A percentile compares a stretch with the other conserved stretches of the same genome.
These are phyloP conservation scores for Mycena epipterygia DNA, from an alignment of 768 basidiomycete genomes.

Conservation along the genomic window DNA sequence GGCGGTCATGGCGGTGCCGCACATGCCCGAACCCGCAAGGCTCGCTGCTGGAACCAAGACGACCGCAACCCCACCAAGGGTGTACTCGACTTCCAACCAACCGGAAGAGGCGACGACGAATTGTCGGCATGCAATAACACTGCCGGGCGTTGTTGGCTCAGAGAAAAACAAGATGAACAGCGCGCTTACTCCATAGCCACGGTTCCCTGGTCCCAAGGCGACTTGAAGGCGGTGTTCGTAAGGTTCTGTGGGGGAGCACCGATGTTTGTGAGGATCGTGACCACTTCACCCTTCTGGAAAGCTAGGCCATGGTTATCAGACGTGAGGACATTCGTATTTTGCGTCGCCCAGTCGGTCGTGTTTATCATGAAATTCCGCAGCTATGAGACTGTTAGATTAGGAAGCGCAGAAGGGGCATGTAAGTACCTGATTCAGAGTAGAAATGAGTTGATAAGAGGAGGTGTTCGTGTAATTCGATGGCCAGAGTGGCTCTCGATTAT, in stretches of 20 bases:
- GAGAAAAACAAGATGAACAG: neutral
- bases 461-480: conserved; percentile 74
- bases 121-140: conserved; percentile 75
- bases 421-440: conserved; percentile 70
- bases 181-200: conserved; percentile 68
- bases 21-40: conserved; percentile 55
- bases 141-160: conserved; percentile 40
- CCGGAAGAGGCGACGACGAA: conserved; percentile 78
- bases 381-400: conserved; percentile 44
- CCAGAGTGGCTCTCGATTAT: conserved; percentile 86
- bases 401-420: neutral
- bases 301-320: conserved; percentile 66
- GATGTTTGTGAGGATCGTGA: conserved; percentile 77
- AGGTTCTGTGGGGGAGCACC: conserved; percentile 77
- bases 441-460: conserved; percentile 67
- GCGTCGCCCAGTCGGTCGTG: conserved; percentile 68
- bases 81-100: conserved; percentile 72
- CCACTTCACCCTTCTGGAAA: conserved; percentile 73
- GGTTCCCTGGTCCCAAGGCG: conserved; percentile 63
- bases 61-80: conserved; percentile 70
- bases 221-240: conserved; percentile 68
- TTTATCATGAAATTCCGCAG: conserved; percentile 75
- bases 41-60: conserved; percentile 62
- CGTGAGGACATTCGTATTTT: conserved; percentile 66
- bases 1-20: conserved; percentile 39